phyloP scores from a whole-genome alignment of 1,284 basidiomycete genomes.

The Ustilago tritici region DNA sequence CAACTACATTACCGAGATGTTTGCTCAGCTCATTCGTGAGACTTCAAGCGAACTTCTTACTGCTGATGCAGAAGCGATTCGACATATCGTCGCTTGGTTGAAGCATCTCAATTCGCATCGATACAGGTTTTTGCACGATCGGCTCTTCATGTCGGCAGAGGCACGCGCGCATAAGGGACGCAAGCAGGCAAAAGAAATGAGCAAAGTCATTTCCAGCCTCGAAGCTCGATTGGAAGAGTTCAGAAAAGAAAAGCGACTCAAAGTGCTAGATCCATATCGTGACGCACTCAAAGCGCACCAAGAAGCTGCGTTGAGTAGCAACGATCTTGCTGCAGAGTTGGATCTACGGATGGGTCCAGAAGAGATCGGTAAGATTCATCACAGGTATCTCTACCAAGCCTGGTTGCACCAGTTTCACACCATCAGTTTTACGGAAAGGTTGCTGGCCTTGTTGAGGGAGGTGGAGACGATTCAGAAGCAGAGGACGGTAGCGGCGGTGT shows the following conservation, averaged over 20 bases:
- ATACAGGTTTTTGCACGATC: constrained; percentile 34
- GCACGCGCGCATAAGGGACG: constrained; percentile 23
- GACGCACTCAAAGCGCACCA: constrained; percentile 28
- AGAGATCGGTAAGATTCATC: constrained; percentile 56
- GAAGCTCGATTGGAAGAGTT: constrained; percentile 73
- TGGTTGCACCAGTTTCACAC: constrained; percentile 79
- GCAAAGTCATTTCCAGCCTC: constrained; percentile 71
- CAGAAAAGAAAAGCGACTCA: constrained; percentile 73
- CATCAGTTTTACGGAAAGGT: constrained; percentile 41
- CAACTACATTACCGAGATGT: constrained; percentile 52
- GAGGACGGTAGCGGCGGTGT: constrained; percentile 74
- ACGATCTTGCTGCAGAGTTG: constrained; percentile 27
- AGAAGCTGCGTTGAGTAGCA: constrained; percentile 8
- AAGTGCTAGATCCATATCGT: constrained; percentile 76
- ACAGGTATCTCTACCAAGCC: constrained; percentile 74
- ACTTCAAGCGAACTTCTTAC: constrained; percentile 43
- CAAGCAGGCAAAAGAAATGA: constrained; percentile 35
- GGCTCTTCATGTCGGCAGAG: constrained; percentile 24
- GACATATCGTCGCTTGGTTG: constrained; percentile 48
- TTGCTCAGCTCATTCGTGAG: constrained; percentile 51
- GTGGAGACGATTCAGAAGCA: constrained; percentile 76
- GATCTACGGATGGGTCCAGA: constrained; percentile 39
- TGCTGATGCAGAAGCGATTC: constrained; percentile 41
- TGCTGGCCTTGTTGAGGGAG: constrained; percentile 73
- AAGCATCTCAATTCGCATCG: constrained; percentile 51